Evolutionary conservation across 768 basidiomycete species (phyloP), one percentile per base, ranked within the genome.

Genomic region (Naematelia encephala): DNA sequence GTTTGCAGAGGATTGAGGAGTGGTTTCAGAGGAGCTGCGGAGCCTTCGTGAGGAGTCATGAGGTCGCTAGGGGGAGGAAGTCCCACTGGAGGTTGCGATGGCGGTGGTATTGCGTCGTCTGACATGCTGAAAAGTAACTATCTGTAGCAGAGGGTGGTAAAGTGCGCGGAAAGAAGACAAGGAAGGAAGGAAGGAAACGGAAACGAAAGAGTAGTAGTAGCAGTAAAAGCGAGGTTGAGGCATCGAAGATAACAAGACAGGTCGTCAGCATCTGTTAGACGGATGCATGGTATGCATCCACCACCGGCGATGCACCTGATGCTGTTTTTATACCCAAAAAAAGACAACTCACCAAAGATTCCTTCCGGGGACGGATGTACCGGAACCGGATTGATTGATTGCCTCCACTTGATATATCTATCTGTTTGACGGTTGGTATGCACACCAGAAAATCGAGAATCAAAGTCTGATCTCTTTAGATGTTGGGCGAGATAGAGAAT

Each of bases 1-100:
- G 57, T 54, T 48, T 72, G 71, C 22, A 75, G 45, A 27, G 73
- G 73, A 47, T 72, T 73, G 5, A 71, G 65, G 5, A 75, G 57
- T 16, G 73, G 71, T 54, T 70, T 70, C 22, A 65, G 54, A 16
- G 61, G 57, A 3, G 56, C 51, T 8, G 53, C 25, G 62, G 19
- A 3, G 42, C 21, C 39, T 45, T 54, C 21, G 49, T 27, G 1
- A 43, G 27, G 25, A 21, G 22, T 44, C 5, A 54, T 42, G 14
- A 64, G 49, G 19, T 58, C 27, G 47, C 62, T 27, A 22, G 62
- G 57, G 19, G 65, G 65, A 43, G 56, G 52, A 34, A 59, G 57
- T 27, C 22, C 44, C 25, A 56, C 27, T 3, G 56, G n/a, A 52
- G 50, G 25, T 2, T 54, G 58, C 2, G 54, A 30, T 21, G 52